Percentiles rank a stretch among this genome's conserved stretches.
phyloP scores from a whole-genome alignment of 148 eudicot genomes.

The Chenopodium quinoa region DNA sequence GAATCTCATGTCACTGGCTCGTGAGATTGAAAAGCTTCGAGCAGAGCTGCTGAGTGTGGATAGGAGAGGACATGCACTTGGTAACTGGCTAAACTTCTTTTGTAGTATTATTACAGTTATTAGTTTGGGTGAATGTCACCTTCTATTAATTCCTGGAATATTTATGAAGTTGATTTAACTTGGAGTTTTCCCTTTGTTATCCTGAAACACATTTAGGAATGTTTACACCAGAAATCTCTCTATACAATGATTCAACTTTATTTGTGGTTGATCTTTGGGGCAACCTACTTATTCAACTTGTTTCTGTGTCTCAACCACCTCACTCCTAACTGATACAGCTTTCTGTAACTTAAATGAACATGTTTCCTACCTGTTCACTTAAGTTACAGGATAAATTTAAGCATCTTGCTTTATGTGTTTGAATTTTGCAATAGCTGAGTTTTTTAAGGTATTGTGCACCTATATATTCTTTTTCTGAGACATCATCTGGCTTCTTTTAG shows the following conservation, averaged over 20 bases:
- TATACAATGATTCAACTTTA: not conserved
- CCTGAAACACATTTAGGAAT: not conserved
- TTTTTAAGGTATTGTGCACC: no score
- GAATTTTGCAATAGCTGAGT: not conserved
- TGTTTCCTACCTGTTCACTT: not conserved
- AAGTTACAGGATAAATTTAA: not conserved
- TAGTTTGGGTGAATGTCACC: not conserved
- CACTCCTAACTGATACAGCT: no score
- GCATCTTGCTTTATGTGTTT: not conserved
- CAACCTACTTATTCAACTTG: not conserved
- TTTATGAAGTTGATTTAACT: not conserved
- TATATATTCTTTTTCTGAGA: constrained; percentile 2
- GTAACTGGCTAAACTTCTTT: constrained; percentile 32
- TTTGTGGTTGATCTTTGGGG: not conserved
- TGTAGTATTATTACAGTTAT: not conserved
- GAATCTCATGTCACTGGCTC: constrained; percentile 72
- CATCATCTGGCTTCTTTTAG: constrained; percentile 26
- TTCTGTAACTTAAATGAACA: no score
- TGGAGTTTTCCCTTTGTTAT: not conserved
- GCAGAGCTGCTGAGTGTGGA: constrained; percentile 56
- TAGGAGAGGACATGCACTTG: constrained; percentile 49
- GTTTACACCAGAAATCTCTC: not conserved
- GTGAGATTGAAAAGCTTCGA: constrained; percentile 79
- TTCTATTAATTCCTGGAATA: not conserved
- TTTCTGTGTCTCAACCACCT: not conserved